phyloP scores from a whole-genome alignment of 164 flowering plant species.

The Tetracentron sinense region DNA sequence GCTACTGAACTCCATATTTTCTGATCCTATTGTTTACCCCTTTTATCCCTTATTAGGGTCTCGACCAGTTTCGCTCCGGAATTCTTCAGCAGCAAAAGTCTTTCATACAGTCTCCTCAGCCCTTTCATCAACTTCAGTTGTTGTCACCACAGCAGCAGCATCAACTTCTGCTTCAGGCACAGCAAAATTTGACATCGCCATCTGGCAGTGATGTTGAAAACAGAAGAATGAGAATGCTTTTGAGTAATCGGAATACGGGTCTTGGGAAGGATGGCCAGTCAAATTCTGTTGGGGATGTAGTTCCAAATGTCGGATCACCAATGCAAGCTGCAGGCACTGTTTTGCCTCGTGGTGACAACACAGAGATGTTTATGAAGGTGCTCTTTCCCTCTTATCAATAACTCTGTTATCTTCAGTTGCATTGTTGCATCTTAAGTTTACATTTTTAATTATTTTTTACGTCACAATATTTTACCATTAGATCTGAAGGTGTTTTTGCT shows the following conservation, averaged over 20 bases:
- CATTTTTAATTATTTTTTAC: neutral
- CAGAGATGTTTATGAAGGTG: constrained; percentile 86
- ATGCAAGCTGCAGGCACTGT: constrained; percentile 53
- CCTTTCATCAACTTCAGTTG: constrained; percentile 87
- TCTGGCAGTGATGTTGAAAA: constrained; percentile 71
- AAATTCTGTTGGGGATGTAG: constrained; percentile 76
- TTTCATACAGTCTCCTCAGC: constrained; percentile 78
- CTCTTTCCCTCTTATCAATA: neutral
- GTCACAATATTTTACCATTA: constrained; percentile 26
- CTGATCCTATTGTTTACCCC: neutral
- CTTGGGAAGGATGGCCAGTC: constrained; percentile 74
- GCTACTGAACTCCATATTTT: neutral
- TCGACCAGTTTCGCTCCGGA: constrained; percentile 80
- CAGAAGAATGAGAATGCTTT: constrained; percentile 78
- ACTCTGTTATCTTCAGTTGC: neutral
- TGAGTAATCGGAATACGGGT: constrained; percentile 51
- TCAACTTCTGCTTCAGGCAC: constrained; percentile 78
- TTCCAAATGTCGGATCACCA: constrained; percentile 74
- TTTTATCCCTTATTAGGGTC: constrained; percentile 39
- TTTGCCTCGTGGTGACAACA: constrained; percentile 66
- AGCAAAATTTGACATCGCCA: constrained; percentile 74
- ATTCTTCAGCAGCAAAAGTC: constrained; percentile 88
- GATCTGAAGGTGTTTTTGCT: neutral
- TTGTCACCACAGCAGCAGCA: constrained; percentile 86
- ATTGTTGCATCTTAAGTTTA: neutral